Evolutionary conservation across 2,329 filamentous ascomycete genomes (phyloP).

Genomic region (Calycina marina): DNA sequence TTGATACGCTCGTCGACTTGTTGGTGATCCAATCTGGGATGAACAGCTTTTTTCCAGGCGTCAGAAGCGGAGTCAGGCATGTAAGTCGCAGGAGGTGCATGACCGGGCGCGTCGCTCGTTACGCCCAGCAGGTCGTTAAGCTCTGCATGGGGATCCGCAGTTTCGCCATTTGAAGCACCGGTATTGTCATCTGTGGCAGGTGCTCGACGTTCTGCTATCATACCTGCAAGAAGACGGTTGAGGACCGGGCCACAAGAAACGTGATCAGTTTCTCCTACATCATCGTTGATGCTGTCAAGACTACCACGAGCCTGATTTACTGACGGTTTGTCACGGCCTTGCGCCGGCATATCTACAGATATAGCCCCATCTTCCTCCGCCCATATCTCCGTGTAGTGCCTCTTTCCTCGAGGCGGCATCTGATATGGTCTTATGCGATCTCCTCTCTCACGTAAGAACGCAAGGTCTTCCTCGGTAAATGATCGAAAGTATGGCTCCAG

Average conservation of each 20-base stretch:
- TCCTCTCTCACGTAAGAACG: conserved; percentile 79
- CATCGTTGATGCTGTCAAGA: conserved; percentile 78
- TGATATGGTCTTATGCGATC: conserved; percentile 74
- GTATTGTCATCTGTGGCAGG: conserved; percentile 43
- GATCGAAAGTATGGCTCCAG: conserved; percentile 83
- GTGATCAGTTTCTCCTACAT: conserved; percentile 75
- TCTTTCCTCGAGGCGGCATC: conserved; percentile 71
- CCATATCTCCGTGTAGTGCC: conserved; percentile 83
- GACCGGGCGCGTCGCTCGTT: conserved; percentile 16
- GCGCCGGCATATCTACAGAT: conserved; percentile 51
- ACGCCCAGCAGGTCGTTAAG: conserved; percentile 14
- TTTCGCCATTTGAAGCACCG: conserved; percentile 34
- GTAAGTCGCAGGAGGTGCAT: conserved; percentile 54
- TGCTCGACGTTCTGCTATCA: conserved; percentile 60
- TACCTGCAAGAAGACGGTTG: conserved; percentile 61
- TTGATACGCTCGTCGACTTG: conserved; percentile 84
- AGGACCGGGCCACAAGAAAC: conserved; percentile 80
- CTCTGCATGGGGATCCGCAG: conserved; percentile 29
- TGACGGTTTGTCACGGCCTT: conserved; percentile 50
- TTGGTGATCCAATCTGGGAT: conserved; percentile 66
- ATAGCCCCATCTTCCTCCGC: conserved; percentile 81
- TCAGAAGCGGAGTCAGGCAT: conserved; percentile 67
- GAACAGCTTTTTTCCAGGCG: conserved; percentile 63
- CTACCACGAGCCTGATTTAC: conserved; percentile 72
- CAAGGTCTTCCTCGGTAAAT: conserved; percentile 84